Percentiles rank a stretch among this genome's conserved stretches.
phyloP scores from a whole-genome alignment of 305 asterid genomes.

The Fraxinus dipetala region DNA sequence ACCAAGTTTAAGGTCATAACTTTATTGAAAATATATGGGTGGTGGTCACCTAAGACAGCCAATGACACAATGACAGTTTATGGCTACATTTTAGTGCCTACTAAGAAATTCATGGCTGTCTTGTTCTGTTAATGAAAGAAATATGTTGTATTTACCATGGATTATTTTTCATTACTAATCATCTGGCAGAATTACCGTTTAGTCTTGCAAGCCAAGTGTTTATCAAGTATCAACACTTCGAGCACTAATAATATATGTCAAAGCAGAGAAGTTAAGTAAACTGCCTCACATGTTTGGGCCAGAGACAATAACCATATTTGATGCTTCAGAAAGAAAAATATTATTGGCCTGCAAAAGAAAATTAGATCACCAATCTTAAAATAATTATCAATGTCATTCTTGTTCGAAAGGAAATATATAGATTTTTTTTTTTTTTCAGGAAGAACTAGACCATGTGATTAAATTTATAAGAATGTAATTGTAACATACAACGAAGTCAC shows the following conservation, averaged over 20 bases:
- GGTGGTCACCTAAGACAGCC: constrained; percentile 11
- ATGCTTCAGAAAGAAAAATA: constrained; percentile 90
- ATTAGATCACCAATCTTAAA: constrained; percentile 21
- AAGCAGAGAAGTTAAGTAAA: constrained; percentile 11
- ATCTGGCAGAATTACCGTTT: constrained; percentile 10
- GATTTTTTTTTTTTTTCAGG: background rate
- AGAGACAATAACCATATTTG: constrained; percentile 81
- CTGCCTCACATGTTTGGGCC: constrained; percentile 96
- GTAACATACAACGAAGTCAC: constrained; percentile 69
- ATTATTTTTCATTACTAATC: constrained; percentile 14
- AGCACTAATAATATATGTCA: constrained; percentile 16
- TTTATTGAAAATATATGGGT: background rate
- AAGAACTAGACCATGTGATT: constrained; percentile 4
- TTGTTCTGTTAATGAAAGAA: background rate
- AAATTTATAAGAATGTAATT: constrained; percentile 13
- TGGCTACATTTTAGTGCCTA: background rate
- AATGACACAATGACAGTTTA: constrained; percentile 1
- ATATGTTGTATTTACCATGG: background rate
- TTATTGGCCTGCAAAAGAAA: constrained; percentile 78
- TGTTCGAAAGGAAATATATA: constrained; percentile 8
- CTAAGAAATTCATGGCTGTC: constrained; percentile 1
- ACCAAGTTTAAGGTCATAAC: background rate
- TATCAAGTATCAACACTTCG: constrained; percentile 15
- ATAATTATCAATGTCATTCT: constrained; percentile 3
- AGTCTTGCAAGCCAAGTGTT: constrained; percentile 13